Percentiles rank a stretch among this genome's conserved stretches.
phyloP scores from a whole-genome alignment of 306 rosid species.

The Vigna unguiculata region DNA sequence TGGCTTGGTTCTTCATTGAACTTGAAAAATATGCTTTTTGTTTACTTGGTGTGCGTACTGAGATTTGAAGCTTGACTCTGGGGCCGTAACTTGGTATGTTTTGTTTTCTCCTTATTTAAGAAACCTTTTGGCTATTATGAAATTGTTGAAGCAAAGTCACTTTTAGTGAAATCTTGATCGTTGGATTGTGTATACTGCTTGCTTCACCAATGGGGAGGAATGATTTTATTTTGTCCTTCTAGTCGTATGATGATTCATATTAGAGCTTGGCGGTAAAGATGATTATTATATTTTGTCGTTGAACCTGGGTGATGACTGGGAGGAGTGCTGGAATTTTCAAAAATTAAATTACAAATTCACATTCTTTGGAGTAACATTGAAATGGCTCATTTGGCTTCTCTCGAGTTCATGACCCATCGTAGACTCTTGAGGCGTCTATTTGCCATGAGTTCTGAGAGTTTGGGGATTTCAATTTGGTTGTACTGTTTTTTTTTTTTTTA shows the following conservation, averaged over 20 bases:
- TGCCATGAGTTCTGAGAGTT: not conserved
- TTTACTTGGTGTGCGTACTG: slow-evolving; percentile 13
- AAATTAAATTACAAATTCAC: not conserved
- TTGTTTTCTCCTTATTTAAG: not conserved
- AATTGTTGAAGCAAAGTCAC: slow-evolving; percentile 8
- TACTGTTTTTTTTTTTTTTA: not conserved
- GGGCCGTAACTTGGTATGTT: slow-evolving; percentile 29
- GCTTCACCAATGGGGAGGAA: slow-evolving; percentile 15
- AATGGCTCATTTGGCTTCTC: not conserved
- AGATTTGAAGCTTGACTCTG: slow-evolving; percentile 21
- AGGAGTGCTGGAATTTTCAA: slow-evolving; percentile 4
- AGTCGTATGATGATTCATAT: slow-evolving; percentile 12
- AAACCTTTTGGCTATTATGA: not conserved
- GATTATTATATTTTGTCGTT: not conserved
- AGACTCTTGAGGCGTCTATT: slow-evolving; percentile 24
- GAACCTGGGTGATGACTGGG: slow-evolving; percentile 7
- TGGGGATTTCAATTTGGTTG: not conserved
- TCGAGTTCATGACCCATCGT: slow-evolving; percentile 10
- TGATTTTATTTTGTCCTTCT: slow-evolving; percentile 30
- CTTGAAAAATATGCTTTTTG: not conserved
- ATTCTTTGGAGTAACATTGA: not conserved
- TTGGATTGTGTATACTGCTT: not conserved
- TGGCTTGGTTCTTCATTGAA: not conserved
- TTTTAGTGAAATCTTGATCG: not conserved
- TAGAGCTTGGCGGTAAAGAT: not conserved